Evolutionary conservation across 768 basidiomycete genomes (phyloP).

Genomic region (Mycena capillaripes): DNA sequence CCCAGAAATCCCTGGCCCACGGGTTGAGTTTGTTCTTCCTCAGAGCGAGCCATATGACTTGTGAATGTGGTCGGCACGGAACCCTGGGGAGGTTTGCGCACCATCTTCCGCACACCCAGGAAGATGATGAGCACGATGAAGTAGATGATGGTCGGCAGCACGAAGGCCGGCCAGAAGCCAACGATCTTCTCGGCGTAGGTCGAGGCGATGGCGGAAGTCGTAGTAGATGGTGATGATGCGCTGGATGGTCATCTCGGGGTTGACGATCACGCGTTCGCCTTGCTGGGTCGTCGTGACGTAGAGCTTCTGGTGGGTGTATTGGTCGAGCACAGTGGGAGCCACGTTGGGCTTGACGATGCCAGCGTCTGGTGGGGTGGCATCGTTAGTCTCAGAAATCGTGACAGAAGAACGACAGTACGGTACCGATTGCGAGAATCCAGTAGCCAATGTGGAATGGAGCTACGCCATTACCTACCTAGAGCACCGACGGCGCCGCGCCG

Average conservation of each 20-base stretch:
- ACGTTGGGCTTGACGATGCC: not conserved
- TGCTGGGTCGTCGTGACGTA: not conserved
- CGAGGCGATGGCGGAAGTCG: too few relatives aligned
- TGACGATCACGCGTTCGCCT: conserved; percentile 16
- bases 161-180: conserved; percentile 3
- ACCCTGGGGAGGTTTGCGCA: not conserved
- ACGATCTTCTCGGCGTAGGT: not conserved
- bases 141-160: not conserved
- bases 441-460: conserved; percentile 3
- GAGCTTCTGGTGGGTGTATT: not conserved
- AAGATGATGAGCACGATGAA: not conserved
- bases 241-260: not conserved
- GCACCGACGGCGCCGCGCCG: not conserved
- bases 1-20: conserved; percentile 12
- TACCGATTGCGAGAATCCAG: too few relatives aligned
- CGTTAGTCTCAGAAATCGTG: not conserved
- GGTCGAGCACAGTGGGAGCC: not conserved
- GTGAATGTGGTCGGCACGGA: not conserved
- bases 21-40: conserved; percentile 11
- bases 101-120: not conserved
- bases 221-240: too few relatives aligned
- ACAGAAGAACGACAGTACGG: not conserved
- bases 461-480: not conserved
- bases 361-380: not conserved
- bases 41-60: not conserved